Conservation (phyloP, 345 rosid species). For the Xanthoceras sorbifolium region DNA sequence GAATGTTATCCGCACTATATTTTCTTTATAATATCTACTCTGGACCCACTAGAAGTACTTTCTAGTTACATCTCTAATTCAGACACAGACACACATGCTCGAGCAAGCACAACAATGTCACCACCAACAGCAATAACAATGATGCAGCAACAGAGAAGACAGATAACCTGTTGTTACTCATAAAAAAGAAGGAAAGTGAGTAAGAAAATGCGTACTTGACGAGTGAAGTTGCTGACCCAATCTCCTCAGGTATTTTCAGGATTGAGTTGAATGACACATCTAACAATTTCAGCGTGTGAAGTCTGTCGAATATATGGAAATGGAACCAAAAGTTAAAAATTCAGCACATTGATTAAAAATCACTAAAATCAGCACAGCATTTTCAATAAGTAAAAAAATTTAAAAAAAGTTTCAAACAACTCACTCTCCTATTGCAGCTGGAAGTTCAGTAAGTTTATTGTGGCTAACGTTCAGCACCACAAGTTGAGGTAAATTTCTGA, state of each 20-base stretch:
- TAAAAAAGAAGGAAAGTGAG: constrained; percentile 2
- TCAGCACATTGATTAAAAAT: neutral
- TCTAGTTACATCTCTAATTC: neutral
- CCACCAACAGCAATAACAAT: neutral
- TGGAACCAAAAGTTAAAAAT: neutral
- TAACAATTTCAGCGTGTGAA: constrained; percentile 72
- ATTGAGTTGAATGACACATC: constrained; percentile 78
- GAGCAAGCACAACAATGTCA: neutral
- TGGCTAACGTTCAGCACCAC: constrained; percentile 80
- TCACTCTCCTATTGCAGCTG: constrained; percentile 84
- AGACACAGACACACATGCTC: neutral
- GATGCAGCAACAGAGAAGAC: neutral
- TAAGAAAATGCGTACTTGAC: constrained; percentile 64
- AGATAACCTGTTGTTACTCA: neutral
- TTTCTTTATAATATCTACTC: neutral
- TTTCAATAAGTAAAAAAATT: neutral
- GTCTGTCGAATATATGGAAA: constrained; percentile 48
- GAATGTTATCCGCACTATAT: neutral
- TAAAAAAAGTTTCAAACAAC: constrained; percentile 26
- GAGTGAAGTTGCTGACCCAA: constrained; percentile 78
- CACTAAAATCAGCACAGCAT: neutral
- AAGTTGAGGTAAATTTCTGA: constrained; percentile 63
- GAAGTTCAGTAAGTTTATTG: constrained; percentile 69
- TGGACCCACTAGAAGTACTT: neutral
- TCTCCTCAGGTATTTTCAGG: constrained; percentile 65